Evolutionary conservation across 306 rosid genomes (phyloP).

Genomic region (Luffa aegyptiaca): DNA sequence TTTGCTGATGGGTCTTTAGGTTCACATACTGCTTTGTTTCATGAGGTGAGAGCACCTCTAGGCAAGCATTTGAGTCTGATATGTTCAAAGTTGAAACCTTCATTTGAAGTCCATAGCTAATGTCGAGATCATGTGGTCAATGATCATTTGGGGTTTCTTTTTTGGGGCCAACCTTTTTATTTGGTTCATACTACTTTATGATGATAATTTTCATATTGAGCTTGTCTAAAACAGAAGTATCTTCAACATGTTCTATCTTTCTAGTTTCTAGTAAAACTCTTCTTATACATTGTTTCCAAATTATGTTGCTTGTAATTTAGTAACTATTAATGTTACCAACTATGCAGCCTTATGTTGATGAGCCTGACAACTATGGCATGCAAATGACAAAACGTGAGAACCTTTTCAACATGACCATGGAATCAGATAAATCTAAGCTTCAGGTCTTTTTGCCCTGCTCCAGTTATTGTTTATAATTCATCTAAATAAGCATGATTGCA

Average conservation of each 20-base stretch:
- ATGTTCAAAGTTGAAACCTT: background rate
- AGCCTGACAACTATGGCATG: slow-evolving; percentile 58
- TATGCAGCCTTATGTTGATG: slow-evolving; percentile 58
- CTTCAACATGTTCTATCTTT: background rate
- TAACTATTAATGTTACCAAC: background rate
- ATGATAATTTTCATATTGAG: background rate
- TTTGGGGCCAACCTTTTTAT: background rate
- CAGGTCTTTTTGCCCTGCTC: slow-evolving; percentile 39
- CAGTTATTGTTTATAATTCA: background rate
- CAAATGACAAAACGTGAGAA: slow-evolving; percentile 41
- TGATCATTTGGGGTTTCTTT: background rate
- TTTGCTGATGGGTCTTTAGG: slow-evolving; percentile 89
- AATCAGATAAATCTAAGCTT: slow-evolving; percentile 58
- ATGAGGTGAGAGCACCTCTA: slow-evolving; percentile 53
- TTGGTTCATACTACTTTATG: background rate
- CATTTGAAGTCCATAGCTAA: background rate
- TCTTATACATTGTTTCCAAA: background rate
- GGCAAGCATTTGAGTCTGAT: background rate
- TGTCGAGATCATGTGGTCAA: background rate
- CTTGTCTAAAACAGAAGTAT: background rate
- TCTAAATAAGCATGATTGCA: background rate
- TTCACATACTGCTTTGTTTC: slow-evolving; percentile 65
- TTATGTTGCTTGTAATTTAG: background rate
- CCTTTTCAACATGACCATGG: slow-evolving; percentile 61
- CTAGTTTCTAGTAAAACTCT: background rate